Evolutionary conservation across 768 basidiomycete genomes (phyloP).

Genomic region (Inosperma sp.): DNA sequence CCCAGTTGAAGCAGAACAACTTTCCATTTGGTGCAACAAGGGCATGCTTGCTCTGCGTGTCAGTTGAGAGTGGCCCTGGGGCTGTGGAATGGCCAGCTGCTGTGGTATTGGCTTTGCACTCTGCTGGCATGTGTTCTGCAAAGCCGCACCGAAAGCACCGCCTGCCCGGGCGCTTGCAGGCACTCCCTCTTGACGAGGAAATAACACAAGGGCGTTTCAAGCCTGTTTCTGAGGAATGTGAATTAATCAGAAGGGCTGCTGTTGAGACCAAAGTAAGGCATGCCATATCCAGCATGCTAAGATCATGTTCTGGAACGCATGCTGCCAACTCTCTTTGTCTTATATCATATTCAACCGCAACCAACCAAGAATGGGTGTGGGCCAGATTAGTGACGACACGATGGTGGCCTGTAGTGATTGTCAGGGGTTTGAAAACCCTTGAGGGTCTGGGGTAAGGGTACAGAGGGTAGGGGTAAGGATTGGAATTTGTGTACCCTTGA

Average conservation of each 20-base stretch:
- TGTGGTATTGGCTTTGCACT: background rate
- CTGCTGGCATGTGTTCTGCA: background rate
- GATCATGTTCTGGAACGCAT: background rate
- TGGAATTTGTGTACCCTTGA: too few species aligned
- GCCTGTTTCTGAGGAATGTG: background rate
- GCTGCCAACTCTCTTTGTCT: background rate
- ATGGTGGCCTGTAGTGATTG: too few species aligned
- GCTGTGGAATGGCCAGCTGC: background rate
- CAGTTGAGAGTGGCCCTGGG: background rate
- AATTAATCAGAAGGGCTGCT: background rate
- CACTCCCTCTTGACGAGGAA: background rate
- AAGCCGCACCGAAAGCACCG: background rate
- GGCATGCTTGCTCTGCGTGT: background rate
- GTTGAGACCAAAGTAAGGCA: background rate
- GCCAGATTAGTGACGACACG: background rate
- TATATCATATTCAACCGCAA: background rate
- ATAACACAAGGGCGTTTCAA: background rate
- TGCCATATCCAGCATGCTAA: background rate
- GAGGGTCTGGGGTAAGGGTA: too few species aligned
- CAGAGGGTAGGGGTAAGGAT: too few species aligned
- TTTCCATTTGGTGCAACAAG: background rate
- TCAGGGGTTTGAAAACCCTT: too few species aligned
- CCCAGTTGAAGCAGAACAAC: background rate
- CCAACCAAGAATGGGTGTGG: background rate
- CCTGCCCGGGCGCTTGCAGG: too few species aligned